These are phyloP conservation scores for Actinomortierella wolfii DNA, from an alignment of 371 early-diverging fungal species.

Conservation along the genomic window DNA sequence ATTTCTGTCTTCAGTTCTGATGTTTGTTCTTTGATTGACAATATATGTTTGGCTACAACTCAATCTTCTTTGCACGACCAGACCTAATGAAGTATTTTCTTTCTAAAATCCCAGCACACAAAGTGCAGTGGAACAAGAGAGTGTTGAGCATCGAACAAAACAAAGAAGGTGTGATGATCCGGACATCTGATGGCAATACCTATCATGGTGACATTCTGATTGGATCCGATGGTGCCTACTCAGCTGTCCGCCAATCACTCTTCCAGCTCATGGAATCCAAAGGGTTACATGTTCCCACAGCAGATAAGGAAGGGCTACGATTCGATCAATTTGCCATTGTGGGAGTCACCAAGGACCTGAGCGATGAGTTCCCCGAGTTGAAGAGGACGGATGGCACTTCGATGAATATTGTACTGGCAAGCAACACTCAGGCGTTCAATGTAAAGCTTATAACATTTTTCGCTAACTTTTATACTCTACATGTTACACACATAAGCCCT, in stretches of 20 bases:
- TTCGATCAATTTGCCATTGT: too few species aligned
- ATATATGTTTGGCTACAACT: slow-evolving; percentile 1
- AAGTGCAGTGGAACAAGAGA: slow-evolving; percentile 4
- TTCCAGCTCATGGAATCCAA: slow-evolving; percentile 1
- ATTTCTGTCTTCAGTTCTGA: too few species aligned
- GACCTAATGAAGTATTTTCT: slow-evolving; percentile 6
- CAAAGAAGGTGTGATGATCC: slow-evolving; percentile 18
- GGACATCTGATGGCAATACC: slow-evolving; percentile 18
- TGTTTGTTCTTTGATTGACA: too few species aligned
- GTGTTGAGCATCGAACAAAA: slow-evolving; percentile 1
- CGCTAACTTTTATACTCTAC: too few species aligned
- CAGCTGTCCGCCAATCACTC: not conserved
- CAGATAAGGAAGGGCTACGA: slow-evolving; percentile 6
- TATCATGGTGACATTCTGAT: slow-evolving; percentile 12
- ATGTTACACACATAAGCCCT: too few species aligned
- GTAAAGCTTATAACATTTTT: too few species aligned
- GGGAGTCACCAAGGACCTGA: too few species aligned
- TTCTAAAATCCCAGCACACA: slow-evolving; percentile 5
- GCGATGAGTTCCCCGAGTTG: too few species aligned
- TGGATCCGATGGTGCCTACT: slow-evolving; percentile 7
- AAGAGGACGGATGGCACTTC: too few species aligned
- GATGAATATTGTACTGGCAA: too few species aligned
- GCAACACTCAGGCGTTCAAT: too few species aligned
- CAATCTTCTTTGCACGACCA: slow-evolving; percentile 3
- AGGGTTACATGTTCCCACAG: slow-evolving; percentile 2